Conservation (phyloP, 2,329 filamentous ascomycete genomes). For the Monosporascus sp. region DNA sequence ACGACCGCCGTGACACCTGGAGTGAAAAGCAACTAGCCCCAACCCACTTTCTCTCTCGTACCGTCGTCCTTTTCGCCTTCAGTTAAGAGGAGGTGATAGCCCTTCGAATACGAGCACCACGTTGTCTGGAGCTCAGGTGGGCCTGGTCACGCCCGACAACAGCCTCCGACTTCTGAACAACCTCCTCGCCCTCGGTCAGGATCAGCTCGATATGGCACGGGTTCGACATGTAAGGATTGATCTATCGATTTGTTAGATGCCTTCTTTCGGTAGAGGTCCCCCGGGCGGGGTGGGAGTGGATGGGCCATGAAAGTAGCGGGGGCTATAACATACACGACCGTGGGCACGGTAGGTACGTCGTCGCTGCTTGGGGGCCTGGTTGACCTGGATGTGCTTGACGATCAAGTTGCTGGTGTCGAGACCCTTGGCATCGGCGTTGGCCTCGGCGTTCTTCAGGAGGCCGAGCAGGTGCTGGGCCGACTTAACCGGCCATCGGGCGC, state of each 20-base stretch:
- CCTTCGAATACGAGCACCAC: conserved; percentile 63
- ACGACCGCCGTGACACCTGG: conserved; percentile 33
- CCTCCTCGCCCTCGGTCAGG: conserved; percentile 95
- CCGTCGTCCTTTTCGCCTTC: conserved; percentile 16
- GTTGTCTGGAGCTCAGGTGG: conserved; percentile 87
- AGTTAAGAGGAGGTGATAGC: conserved; percentile 61
- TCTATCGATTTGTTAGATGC: conserved; percentile 50
- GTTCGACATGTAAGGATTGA: conserved; percentile 99
- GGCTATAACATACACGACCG: conserved; percentile 79
- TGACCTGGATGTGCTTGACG: conserved; percentile 99
- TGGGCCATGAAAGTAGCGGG: neutral
- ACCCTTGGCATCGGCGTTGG: conserved; percentile 95
- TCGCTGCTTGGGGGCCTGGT: conserved; percentile 99
- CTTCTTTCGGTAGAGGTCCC: neutral
- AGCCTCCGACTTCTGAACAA: conserved; percentile 81
- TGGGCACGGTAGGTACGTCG: conserved; percentile 99
- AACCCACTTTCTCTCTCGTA: conserved; percentile 21
- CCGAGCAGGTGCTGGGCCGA: conserved; percentile 96
- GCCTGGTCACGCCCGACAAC: conserved; percentile 58
- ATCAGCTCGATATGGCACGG: conserved; percentile 99
- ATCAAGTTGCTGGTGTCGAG: conserved; percentile 96
- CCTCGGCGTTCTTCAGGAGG: conserved; percentile 95
- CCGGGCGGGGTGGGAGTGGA: neutral
- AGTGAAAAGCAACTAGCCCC: conserved; percentile 30
- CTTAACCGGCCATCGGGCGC: conserved; percentile 99